Evolutionary conservation across 257 asterid genomes (phyloP).

Genomic region (Lantana camara): DNA sequence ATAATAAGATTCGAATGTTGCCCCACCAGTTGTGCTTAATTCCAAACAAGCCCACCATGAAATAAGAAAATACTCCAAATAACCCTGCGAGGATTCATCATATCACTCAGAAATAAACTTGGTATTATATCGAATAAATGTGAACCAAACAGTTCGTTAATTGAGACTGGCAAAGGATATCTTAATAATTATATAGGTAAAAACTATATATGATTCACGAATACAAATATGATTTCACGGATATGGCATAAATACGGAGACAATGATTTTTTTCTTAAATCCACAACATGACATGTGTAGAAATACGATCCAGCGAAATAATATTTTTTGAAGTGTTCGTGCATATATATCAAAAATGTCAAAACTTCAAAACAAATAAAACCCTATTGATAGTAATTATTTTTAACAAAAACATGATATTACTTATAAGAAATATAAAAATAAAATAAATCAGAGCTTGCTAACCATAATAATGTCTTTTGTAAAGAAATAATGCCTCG

Average conservation of each 20-base stretch:
- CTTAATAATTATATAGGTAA: too few species aligned
- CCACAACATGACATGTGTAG: too few species aligned
- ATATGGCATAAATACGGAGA: too few species aligned
- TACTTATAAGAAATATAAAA: background rate
- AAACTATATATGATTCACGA: too few species aligned
- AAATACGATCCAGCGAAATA: too few species aligned
- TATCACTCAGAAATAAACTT: background rate
- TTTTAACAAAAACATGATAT: background rate
- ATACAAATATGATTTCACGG: too few species aligned
- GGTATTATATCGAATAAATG: background rate
- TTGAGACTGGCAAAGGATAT: background rate
- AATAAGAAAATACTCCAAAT: background rate
- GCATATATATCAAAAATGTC: too few species aligned
- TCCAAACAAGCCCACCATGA: conserved; percentile 7
- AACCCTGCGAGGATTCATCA: conserved; percentile 9
- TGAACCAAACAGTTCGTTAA: background rate
- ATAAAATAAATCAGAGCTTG: too few species aligned
- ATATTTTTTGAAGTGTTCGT: too few species aligned
- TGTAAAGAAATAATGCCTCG: background rate
- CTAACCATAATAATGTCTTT: background rate
- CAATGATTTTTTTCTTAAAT: too few species aligned
- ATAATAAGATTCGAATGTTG: background rate
- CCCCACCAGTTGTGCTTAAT: background rate
- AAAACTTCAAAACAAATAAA: too few species aligned
- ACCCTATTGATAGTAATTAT: background rate